Percentiles rank a stretch among this genome's conserved stretches.
These are phyloP conservation scores for Yamadazyma conglobata DNA, from an alignment of 1,139 yeast species.

Conservation along the genomic window DNA sequence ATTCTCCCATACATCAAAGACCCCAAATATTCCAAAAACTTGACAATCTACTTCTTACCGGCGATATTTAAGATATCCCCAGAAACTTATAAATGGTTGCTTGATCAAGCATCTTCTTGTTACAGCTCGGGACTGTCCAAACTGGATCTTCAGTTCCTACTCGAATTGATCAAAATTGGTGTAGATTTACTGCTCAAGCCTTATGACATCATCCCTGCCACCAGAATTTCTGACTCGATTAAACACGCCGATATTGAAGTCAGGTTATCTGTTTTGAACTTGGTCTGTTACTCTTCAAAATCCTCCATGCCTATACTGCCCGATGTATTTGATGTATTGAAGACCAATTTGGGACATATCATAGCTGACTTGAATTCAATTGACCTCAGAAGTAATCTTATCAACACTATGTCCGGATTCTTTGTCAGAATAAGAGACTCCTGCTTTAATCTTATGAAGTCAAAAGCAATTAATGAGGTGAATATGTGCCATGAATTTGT, in stretches of 20 bases:
- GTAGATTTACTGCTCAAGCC: slow-evolving; percentile 48
- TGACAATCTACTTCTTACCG: slow-evolving; percentile 62
- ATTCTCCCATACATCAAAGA: slow-evolving; percentile 10
- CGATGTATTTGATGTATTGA: slow-evolving; percentile 33
- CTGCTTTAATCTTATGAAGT: slow-evolving; percentile 22
- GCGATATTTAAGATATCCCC: slow-evolving; percentile 54
- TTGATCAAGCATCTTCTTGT: slow-evolving; percentile 15
- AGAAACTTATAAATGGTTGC: slow-evolving; percentile 25
- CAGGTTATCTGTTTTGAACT: slow-evolving; percentile 58
- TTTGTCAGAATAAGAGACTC: slow-evolving; percentile 65
- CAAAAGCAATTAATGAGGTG: slow-evolving; percentile 21
- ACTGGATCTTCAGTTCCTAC: slow-evolving; percentile 17
- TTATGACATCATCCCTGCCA: background rate
- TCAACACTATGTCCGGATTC: slow-evolving; percentile 58
- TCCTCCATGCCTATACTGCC: slow-evolving; percentile 53
- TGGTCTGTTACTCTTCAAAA: slow-evolving; percentile 60
- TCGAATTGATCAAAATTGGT: slow-evolving; percentile 61
- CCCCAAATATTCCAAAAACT: slow-evolving; percentile 39
- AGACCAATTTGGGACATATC: slow-evolving; percentile 6
- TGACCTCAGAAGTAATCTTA: slow-evolving; percentile 63
- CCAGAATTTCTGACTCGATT: too few relatives aligned
- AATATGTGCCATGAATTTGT: slow-evolving; percentile 38
- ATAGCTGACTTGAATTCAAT: slow-evolving; percentile 52
- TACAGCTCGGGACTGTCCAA: too few relatives aligned
- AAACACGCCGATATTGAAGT: slow-evolving; percentile 17